A percentile compares a stretch with the other conserved stretches of the same genome.
Conservation (phyloP, 164 flowering plant genomes). For the Aristolochia californica region DNA sequence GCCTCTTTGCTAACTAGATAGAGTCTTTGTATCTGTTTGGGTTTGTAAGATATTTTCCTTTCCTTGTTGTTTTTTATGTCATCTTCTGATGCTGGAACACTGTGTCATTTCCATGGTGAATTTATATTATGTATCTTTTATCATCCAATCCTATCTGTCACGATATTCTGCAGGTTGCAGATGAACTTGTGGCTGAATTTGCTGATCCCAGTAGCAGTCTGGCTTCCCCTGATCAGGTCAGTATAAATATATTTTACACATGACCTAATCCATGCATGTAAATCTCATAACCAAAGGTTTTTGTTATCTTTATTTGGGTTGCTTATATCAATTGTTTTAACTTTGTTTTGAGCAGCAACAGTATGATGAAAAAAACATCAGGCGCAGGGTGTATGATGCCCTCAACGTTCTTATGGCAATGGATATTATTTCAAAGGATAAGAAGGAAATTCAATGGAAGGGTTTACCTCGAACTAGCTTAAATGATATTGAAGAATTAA, state of each 20-base stretch:
- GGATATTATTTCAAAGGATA: constrained; percentile 82
- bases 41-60: no score
- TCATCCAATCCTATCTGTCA: not conserved
- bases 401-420: constrained; percentile 86
- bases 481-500: constrained; percentile 64
- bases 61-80: no score
- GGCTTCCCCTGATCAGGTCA: constrained; percentile 28
- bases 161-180: constrained; percentile 33
- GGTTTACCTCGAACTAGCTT: constrained; percentile 65
- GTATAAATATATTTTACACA: not conserved
- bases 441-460: constrained; percentile 80
- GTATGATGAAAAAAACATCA: constrained; percentile 73
- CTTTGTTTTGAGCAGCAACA: constrained; percentile 46
- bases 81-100: no score
- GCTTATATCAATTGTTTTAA: not conserved
- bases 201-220: constrained; percentile 21
- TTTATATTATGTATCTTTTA: not conserved
- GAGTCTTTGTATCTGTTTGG: no score
- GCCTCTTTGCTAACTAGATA: no score
- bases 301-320: not conserved
- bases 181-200: constrained; percentile 33
- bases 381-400: constrained; percentile 82
- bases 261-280: not conserved
- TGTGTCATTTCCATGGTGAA: no score
- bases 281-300: not conserved